phyloP scores from a whole-genome alignment of 176 grass and related monocot species.

The Rhynchospora tenuis region DNA sequence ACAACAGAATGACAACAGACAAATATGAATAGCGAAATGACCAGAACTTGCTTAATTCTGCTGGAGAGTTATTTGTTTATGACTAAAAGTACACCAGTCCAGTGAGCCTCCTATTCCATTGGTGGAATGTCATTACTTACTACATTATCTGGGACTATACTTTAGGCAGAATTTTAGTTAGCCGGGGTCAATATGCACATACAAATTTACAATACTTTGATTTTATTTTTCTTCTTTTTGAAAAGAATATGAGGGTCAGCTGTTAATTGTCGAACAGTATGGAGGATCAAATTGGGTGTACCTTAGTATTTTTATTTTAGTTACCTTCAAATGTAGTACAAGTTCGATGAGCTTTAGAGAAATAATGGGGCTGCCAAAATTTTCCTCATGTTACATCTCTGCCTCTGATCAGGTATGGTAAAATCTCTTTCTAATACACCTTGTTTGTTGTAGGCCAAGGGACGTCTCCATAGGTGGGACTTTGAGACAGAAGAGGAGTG shows the following conservation, averaged over 20 bases:
- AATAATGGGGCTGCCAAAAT: too few species aligned
- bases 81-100: neutral
- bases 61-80: neutral
- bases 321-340: too few species aligned
- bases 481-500: slow-evolving; percentile 99
- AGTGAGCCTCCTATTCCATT: neutral
- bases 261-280: too few species aligned
- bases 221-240: too few species aligned
- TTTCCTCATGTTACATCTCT: too few species aligned
- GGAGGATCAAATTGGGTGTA: too few species aligned
- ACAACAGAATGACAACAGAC: neutral
- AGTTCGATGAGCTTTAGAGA: too few species aligned
- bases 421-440: neutral
- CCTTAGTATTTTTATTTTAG: too few species aligned
- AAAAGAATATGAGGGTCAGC: too few species aligned
- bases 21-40: neutral
- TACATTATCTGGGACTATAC: neutral
- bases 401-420: neutral
- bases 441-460: slow-evolving; percentile 66
- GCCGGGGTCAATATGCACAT: too few species aligned
- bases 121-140: neutral
- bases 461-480: slow-evolving; percentile 95
- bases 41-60: neutral
- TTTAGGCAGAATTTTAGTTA: too few species aligned
- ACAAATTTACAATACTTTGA: too few species aligned